These are phyloP conservation scores for Saxispiralis lemnorum DNA, from an alignment of 495 filamentous ascomycete species.

Conservation along the genomic window DNA sequence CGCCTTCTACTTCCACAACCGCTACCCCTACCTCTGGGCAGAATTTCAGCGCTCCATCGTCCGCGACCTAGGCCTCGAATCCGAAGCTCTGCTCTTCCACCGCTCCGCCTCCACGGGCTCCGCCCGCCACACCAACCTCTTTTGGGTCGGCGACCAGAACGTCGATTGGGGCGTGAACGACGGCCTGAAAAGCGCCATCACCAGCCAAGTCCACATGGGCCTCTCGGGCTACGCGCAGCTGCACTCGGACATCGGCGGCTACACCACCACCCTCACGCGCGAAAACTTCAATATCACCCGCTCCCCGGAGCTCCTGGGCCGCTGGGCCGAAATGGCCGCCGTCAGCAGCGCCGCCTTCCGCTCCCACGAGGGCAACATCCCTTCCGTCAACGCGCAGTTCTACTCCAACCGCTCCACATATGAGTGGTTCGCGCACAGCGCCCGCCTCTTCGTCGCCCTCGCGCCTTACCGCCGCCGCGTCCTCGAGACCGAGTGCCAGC, in stretches of 20 bases:
- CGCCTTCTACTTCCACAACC: slow-evolving; percentile 3
- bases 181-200: slow-evolving; percentile 1
- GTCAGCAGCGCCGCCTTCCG: slow-evolving; percentile 1
- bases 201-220: slow-evolving; percentile 1
- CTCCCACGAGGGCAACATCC: slow-evolving; percentile 2
- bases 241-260: slow-evolving; percentile 4
- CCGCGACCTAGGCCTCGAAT: not conserved
- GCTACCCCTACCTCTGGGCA: slow-evolving; percentile 1
- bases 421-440: not conserved
- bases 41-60: slow-evolving; percentile 1
- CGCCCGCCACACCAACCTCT: not conserved
- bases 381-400: slow-evolving; percentile 1
- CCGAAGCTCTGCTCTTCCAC: slow-evolving; percentile 1
- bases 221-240: not conserved
- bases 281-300: slow-evolving; percentile 1
- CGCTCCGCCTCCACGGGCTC: slow-evolving; percentile 2
- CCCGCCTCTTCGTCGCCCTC: not conserved
- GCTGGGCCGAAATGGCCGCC: slow-evolving; percentile 4
- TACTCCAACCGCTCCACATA: slow-evolving; percentile 1
- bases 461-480: not conserved
- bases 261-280: not conserved
- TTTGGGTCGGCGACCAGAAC: slow-evolving; percentile 5
- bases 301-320: slow-evolving; percentile 1
- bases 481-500: not conserved
- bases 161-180: slow-evolving; percentile 3